Conservation (phyloP, 306 rosid genomes). For the Dalbergia oliveri region DNA sequence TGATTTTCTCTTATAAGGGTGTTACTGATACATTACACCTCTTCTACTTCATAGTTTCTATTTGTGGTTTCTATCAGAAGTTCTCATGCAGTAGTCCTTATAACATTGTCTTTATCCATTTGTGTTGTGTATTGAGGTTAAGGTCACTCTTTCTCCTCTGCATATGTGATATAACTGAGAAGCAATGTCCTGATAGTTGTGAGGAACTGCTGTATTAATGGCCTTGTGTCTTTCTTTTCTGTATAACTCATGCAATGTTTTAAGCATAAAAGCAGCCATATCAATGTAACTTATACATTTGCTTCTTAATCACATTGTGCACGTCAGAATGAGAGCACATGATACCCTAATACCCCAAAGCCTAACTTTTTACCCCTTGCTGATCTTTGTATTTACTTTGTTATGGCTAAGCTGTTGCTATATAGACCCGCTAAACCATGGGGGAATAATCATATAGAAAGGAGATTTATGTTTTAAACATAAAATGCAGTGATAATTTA, state of each 20-base stretch:
- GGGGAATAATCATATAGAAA: slow-evolving; percentile 1
- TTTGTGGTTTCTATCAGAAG: no score
- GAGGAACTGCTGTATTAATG: slow-evolving; percentile 8
- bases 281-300: neutral
- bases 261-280: neutral
- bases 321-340: neutral
- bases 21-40: no score
- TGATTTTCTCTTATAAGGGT: no score
- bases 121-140: slow-evolving; percentile 26
- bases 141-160: slow-evolving; percentile 21
- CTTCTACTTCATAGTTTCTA: no score
- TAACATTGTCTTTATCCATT: slow-evolving; percentile 2
- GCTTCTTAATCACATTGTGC: neutral
- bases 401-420: slow-evolving; percentile 10
- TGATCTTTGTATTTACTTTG: neutral
- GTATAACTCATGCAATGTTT: neutral
- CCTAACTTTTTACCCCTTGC: neutral
- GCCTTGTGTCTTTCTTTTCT: slow-evolving; percentile 28
- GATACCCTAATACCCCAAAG: neutral
- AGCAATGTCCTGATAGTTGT: slow-evolving; percentile 8
- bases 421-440: slow-evolving; percentile 11
- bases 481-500: neutral
- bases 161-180: slow-evolving; percentile 24
- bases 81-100: slow-evolving; percentile 8
- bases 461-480: neutral